These are phyloP conservation scores for Bretschneidera sinensis DNA, from an alignment of 345 rosid species.

Conservation along the genomic window DNA sequence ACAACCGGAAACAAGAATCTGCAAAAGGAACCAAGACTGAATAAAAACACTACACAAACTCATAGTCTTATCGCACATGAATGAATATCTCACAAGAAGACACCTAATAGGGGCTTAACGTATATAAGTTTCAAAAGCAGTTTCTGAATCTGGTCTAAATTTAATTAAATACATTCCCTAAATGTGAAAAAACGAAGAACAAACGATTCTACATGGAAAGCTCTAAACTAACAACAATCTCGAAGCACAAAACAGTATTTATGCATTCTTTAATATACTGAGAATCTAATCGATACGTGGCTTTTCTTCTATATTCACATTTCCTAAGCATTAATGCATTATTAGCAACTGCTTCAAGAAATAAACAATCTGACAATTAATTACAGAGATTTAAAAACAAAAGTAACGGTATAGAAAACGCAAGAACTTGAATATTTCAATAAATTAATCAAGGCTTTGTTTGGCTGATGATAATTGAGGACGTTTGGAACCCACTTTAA, in stretches of 20 bases:
- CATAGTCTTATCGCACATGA: neutral
- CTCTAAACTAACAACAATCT: neutral
- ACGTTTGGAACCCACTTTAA: too few species aligned
- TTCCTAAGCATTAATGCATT: constrained; percentile 14
- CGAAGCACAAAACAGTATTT: neutral
- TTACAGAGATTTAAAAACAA: neutral
- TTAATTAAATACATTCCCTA: neutral
- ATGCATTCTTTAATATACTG: constrained; percentile 12
- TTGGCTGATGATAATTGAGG: neutral
- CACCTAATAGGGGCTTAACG: neutral
- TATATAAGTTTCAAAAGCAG: neutral
- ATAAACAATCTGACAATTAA: neutral
- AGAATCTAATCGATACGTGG: constrained; percentile 4
- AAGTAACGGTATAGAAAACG: neutral
- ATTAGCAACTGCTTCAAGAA: constrained; percentile 18
- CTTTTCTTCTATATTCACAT: neutral
- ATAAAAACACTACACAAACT: constrained; percentile 1
- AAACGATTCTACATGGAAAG: neutral
- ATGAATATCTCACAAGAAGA: neutral
- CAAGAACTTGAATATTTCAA: neutral
- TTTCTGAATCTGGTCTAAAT: neutral
- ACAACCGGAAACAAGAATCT: constrained; percentile 21
- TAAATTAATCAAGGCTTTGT: neutral
- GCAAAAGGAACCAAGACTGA: constrained; percentile 2
- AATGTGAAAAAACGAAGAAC: neutral